A percentile compares a stretch with the other conserved stretches of the same genome.
phyloP scores from a whole-genome alignment of 441 rosid species.

The Sinapis alba region DNA sequence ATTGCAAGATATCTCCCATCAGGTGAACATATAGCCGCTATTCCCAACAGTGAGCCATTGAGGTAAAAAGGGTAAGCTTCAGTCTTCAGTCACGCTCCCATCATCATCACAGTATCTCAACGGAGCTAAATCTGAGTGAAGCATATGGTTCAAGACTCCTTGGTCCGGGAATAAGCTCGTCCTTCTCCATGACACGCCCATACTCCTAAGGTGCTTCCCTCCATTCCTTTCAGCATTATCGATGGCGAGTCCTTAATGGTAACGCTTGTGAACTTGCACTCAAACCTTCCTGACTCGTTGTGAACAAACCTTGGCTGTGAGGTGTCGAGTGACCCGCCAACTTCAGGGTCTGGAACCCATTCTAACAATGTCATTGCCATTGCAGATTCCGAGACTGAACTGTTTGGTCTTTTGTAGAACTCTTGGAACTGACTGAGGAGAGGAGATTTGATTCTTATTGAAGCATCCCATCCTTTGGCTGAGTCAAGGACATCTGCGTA shows the following conservation, averaged over 20 bases:
- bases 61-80: constrained; percentile 87
- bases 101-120: constrained; percentile 90
- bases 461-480: constrained; percentile 98
- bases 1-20: constrained; percentile 97
- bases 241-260: constrained; percentile 82
- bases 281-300: constrained; percentile 95
- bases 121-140: constrained; percentile 78
- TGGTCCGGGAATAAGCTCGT: constrained; percentile 91
- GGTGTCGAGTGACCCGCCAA: constrained; percentile 80
- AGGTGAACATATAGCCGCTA: constrained; percentile 93
- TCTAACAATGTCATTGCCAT: constrained; percentile 94
- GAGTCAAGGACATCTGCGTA: constrained; percentile 96
- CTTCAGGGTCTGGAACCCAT: constrained; percentile 96
- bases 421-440: constrained; percentile 84
- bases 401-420: constrained; percentile 83
- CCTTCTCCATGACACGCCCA: constrained; percentile 99
- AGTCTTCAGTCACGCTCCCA: constrained; percentile 81
- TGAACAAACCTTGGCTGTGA: constrained; percentile 92
- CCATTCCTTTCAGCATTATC: constrained; percentile 94
- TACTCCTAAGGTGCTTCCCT: constrained; percentile 89
- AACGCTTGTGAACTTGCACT: constrained; percentile 89
- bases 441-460: constrained; percentile 79
- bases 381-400: constrained; percentile 94
- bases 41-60: constrained; percentile 92
- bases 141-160: constrained; percentile 75